These are phyloP conservation scores for Penicillium sp. DNA, from an alignment of 2,329 filamentous ascomycete species.

Conservation along the genomic window DNA sequence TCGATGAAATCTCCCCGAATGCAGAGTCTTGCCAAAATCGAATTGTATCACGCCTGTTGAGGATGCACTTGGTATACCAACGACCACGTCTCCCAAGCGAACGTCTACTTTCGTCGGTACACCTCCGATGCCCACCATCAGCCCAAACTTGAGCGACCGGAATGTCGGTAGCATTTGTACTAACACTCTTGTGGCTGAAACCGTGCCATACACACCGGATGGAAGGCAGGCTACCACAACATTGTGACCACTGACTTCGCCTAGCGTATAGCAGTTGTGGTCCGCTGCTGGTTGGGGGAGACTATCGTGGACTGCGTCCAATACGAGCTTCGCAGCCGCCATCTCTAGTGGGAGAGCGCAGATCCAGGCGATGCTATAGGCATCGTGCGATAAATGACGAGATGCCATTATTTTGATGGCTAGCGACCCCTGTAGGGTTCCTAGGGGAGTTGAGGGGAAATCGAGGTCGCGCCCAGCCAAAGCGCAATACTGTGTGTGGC, in stretches of 20 bases:
- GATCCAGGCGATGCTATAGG: background rate
- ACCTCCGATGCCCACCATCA: slow-evolving; percentile 22
- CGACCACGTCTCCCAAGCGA: background rate
- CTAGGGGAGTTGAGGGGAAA: too few relatives aligned
- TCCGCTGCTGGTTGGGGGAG: background rate
- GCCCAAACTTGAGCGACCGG: slow-evolving; percentile 4
- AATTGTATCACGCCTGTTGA: slow-evolving; percentile 5
- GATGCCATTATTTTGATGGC: too few relatives aligned
- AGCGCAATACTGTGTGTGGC: too few relatives aligned
- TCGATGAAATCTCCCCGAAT: background rate
- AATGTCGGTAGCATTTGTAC: background rate
- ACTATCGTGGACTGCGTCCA: background rate
- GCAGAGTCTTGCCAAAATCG: slow-evolving; percentile 9
- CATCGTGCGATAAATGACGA: background rate
- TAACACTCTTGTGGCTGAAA: background rate
- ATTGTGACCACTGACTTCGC: background rate
- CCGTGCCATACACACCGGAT: background rate
- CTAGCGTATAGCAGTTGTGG: background rate
- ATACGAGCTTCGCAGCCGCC: background rate
- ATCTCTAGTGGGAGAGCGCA: background rate
- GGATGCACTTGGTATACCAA: background rate
- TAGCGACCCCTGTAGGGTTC: too few relatives aligned
- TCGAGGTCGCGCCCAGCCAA: too few relatives aligned
- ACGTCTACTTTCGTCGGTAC: slow-evolving; percentile 8
- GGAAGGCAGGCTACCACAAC: background rate